Conservation (phyloP, 73 alveolate species). For the Paramecium sonneborni region DNA sequence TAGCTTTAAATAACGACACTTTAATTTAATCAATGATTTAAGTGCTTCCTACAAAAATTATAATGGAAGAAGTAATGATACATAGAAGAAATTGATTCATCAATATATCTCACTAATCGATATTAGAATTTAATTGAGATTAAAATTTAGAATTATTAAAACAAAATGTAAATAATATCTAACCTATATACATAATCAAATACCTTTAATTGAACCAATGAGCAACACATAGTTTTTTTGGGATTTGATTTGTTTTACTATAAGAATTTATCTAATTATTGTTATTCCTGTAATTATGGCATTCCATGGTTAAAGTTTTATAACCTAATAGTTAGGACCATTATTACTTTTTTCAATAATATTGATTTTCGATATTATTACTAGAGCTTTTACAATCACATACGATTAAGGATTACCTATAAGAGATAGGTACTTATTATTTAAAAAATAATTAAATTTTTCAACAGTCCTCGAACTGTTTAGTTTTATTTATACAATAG, state of each 20-base stretch:
- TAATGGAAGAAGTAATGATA: not conserved
- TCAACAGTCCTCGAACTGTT: not conserved
- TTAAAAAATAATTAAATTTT: not conserved
- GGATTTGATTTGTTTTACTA: slow-evolving; percentile 1
- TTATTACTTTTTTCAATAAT: not conserved
- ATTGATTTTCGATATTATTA: not conserved
- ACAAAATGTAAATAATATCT: not conserved
- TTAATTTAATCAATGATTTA: slow-evolving; percentile 18
- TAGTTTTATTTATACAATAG: not conserved
- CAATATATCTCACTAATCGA: not conserved
- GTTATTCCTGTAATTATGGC: not conserved
- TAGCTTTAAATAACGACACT: not conserved
- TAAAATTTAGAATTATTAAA: not conserved
- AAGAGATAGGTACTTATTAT: not conserved
- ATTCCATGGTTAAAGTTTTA: not conserved
- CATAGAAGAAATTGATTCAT: not conserved
- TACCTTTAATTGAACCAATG: slow-evolving; percentile 25
- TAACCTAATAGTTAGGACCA: not conserved
- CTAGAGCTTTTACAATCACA: not conserved
- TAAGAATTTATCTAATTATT: not conserved
- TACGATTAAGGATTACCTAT: slow-evolving; percentile 32
- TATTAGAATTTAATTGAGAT: not conserved
- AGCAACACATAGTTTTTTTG: not conserved
- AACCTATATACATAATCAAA: not conserved
- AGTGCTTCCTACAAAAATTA: not conserved